Evolutionary conservation across 371 early-diverging fungal species (phyloP).

Genomic region (Actinomortierella wolfii): DNA sequence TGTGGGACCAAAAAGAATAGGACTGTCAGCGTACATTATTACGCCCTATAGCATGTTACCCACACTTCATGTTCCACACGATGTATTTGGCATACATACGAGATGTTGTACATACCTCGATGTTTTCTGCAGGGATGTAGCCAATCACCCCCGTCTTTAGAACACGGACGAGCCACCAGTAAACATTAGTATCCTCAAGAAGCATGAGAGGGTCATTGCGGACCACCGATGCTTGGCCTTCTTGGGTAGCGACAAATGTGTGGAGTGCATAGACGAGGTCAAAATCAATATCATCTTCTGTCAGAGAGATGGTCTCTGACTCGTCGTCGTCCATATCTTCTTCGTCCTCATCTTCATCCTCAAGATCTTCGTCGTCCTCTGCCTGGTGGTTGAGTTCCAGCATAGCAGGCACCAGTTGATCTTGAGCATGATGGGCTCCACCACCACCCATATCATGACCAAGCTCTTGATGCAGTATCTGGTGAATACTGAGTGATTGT

Average conservation of each 20-base stretch:
- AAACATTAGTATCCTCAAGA: conserved; percentile 94
- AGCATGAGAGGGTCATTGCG: conserved; percentile 87
- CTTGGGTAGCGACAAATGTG: conserved; percentile 92
- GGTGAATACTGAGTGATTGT: conserved; percentile 10
- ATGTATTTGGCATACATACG: too few relatives aligned
- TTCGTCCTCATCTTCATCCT: conserved; percentile 50
- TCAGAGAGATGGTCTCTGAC: conserved; percentile 62
- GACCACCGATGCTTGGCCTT: conserved; percentile 91
- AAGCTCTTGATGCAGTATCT: conserved; percentile 23
- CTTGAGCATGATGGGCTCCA: conserved; percentile 1
- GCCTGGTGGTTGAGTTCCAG: conserved; percentile 39
- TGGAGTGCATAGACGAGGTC: conserved; percentile 90
- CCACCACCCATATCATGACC: conserved; percentile 4
- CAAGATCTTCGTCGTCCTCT: conserved; percentile 47
- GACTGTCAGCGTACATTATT: too few relatives aligned
- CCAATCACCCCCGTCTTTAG: conserved; percentile 88
- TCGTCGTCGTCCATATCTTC: conserved; percentile 56
- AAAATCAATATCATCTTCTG: conserved; percentile 81
- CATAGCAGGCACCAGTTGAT: conserved; percentile 5
- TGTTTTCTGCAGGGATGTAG: conserved; percentile 95
- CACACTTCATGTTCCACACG: not conserved
- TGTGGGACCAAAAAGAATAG: too few relatives aligned
- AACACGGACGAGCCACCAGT: conserved; percentile 97
- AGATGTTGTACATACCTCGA: too few relatives aligned
- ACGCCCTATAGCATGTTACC: too few relatives aligned